Base-by-base conservation (phyloP, 2,329 filamentous ascomycete genomes). In the Colletotrichum tropicicola region DNA sequence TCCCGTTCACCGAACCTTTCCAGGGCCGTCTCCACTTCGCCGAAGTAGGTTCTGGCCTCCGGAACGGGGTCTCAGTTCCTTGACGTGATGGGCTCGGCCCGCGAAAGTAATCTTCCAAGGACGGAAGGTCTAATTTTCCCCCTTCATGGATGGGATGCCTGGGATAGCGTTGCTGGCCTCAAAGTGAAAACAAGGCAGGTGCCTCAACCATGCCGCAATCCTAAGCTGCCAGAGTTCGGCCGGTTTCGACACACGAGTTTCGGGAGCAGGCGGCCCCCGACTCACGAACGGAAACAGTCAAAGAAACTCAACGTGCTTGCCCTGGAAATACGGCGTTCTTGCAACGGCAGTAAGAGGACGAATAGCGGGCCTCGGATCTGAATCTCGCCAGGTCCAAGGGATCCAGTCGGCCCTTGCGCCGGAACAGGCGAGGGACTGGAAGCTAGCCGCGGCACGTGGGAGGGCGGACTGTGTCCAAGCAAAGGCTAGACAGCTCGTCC, bases 171-270 rank as follows among this genome's bases (percentile, higher is more conserved):
- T 32, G 27, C 32, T 41, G 30, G 21, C 48, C 12, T 53, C 25
- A 32, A 28, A 45, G 54, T 10, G 6, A 65, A 61, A 51, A 41
- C 51, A 48, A 65, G 56, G 61, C 55, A 23, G 37, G 8, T n/a
- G 8, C 41, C 15, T 12, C 9, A 30, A 15, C 37, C 10, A 25
- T 30, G 32, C 7, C n/a, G n/a, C 19, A 19, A 3, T 15, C 13
- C n/a, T 27, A 5, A 43, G 39, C 39, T 35, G 32, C 32, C n/a
- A 52, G 19, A 43, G 32, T 51, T 52, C 39, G 19, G 55, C 19
- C 47, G n/a, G 17, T 12, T 15, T 32, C 25, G 25, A 27, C n/a
- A 21, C 17, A 12, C n/a, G 13, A 8, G 47, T 43, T 44, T 52
- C 35, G 27, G 27, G 21, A 39, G 25, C 9, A 32, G 2, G 17